Evolutionary conservation across 2,329 filamentous ascomycete species (phyloP), one percentile per base, ranked within the genome.

Genomic region (Magnaporthiopsis poae): DNA sequence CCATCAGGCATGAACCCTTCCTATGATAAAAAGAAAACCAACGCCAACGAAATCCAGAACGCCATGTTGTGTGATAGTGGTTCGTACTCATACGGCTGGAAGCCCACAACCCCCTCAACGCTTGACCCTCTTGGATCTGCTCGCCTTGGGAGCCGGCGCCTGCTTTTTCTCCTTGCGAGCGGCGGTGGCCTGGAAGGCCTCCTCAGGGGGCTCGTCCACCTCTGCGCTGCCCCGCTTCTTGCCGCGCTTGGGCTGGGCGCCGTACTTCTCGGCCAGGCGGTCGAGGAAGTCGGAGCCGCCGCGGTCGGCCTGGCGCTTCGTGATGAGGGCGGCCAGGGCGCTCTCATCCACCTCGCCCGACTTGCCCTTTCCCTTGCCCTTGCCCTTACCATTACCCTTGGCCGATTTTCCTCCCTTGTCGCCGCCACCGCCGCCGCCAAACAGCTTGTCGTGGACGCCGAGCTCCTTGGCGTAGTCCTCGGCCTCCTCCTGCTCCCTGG

Each of bases 261-360:
- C 79, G 75, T 96, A 96, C 78, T 94, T 96, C 63, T 88, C 90
- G 67, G 91, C 91, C 64, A 96, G 77, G 64, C 84, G 80, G 69
- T 90, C 90, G 31, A 96, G 79, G 74, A 96, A 92, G 56, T 79
- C 80, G 35, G 78, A 77, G 13, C 78, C 81, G 13, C 78, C 81
- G 46, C 90, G 81, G 60, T 83, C 82, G 71, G 88, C 82, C 75
- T 95, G 90, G 62, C 89, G 85, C 72, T 85, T 82, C 74, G 85
- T 84, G 69, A 96, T 96, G 72, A 96, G 75, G 1, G 90, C 90
- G n/a, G 88, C 86, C 59, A 96, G 80, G 27, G 77, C 79, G 39
- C 81, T 80, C 71, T 86, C 84, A 5, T 56, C 63, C 15, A 12
- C 46, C 39, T 59, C 39, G 73, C 75, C 73, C 39, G 71, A 70